Base-by-base conservation (phyloP, 1,284 basidiomycete genomes). In the Ganoderma resinaceum region DNA sequence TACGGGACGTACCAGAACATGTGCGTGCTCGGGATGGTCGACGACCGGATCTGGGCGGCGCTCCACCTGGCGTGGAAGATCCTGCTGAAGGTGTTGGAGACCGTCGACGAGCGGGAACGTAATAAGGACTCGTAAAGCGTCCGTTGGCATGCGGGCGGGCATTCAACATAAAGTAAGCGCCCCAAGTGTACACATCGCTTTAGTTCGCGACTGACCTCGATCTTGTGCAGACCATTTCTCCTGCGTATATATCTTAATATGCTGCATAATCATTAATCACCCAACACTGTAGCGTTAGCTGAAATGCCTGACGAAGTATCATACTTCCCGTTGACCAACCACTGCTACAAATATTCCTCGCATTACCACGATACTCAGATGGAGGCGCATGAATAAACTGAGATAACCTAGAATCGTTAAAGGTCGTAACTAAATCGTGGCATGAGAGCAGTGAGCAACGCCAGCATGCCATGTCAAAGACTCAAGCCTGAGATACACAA, bases 11-110 rank as follows among this genome's bases (percentile, higher is more conserved):
- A 66, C 42, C 66, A 64, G 35, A 73, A 76, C 66, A 64, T 67
- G 53, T 37, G 66, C 35, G 69, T 68, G 23, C 68, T 77, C 5
- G 71, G 70, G 18, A 65, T 76, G 12, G 65, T 66, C 9, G 73
- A 76, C 61, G 46, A 63, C 7, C 37, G 40, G 9, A 37, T 74
- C 60, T 75, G 73, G 75, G 62, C 66, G 1, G 62, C 64, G 3
- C 26, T 77, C 20, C 29, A 68, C 9, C 53, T 63, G 46, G 67
- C 73, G n/a, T 73, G 73, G 71, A n/a, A 61, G 20, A 57, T 59
- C n/a, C 38, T 74, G 20, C 46, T 67, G 14, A 23, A 60, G 20
- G 72, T 68, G 7, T 65, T 72, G 65, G 66, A 68, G n/a, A 42
- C 58, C 31, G 49, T 49, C 2, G 73, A 63, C 26, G 38, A 26